These are phyloP conservation scores for Phyllachora maydis DNA, from an alignment of 2,329 filamentous ascomycete genomes.

Conservation along the genomic window DNA sequence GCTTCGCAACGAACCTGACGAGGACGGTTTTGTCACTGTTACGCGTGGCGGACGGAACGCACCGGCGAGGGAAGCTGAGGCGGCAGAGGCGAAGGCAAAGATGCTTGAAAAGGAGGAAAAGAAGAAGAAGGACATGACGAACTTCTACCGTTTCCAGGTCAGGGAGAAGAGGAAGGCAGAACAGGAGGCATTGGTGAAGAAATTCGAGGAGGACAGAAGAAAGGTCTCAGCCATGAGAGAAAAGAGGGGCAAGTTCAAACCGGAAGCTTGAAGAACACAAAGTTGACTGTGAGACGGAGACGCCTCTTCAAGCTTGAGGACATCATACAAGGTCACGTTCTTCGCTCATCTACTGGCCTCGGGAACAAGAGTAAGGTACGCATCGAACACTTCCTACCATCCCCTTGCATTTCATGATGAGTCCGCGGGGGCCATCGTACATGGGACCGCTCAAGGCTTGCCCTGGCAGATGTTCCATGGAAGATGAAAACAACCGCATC, in stretches of 20 bases:
- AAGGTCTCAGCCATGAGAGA: constrained; percentile 52
- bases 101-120: constrained; percentile 43
- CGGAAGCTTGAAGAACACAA: constrained; percentile 16
- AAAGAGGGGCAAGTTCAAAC: constrained; percentile 39
- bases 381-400: constrained; percentile 1
- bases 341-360: constrained; percentile 7
- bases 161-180: constrained; percentile 60
- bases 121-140: constrained; percentile 40
- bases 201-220: constrained; percentile 58
- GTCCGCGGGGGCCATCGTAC: constrained; percentile 16
- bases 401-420: constrained; percentile 11
- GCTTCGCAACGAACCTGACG: constrained; percentile 64
- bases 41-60: constrained; percentile 54
- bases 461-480: constrained; percentile 7
- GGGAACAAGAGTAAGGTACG: not conserved
- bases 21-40: constrained; percentile 90
- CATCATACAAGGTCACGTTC: constrained; percentile 2
- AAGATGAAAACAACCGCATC: constrained; percentile 30
- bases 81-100: constrained; percentile 34
- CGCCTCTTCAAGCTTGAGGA: not conserved
- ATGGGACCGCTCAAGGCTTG: constrained; percentile 5
- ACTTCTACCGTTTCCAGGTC: constrained; percentile 74
- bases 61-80: constrained; percentile 55
- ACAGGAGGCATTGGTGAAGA: constrained; percentile 45
- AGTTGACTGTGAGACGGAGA: not conserved